Evolutionary conservation across 192 early-diverging fungal genomes (phyloP).

Genomic region (Phlyctochytrium planicorne): DNA sequence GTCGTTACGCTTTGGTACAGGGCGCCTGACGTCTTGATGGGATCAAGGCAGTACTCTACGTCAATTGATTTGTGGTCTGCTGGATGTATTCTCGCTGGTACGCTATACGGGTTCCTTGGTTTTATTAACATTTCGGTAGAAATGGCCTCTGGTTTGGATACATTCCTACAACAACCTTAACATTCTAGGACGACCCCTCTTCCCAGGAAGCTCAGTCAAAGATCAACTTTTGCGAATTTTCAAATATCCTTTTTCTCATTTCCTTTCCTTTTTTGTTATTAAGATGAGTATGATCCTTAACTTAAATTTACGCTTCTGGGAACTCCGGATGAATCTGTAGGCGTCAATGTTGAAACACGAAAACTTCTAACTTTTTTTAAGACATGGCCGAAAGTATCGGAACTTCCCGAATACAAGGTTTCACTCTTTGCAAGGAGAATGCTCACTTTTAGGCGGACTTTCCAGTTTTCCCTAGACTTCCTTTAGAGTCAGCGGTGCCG

Average conservation of each 20-base stretch:
- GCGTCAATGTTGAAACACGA: neutral
- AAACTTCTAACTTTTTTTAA: constrained; percentile 13
- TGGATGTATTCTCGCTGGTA: constrained; percentile 85
- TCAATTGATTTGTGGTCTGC: constrained; percentile 97
- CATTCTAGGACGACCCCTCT: constrained; percentile 74
- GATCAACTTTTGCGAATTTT: constrained; percentile 91
- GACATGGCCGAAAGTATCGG: constrained; percentile 81
- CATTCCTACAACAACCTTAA: neutral
- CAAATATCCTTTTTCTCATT: constrained; percentile 55
- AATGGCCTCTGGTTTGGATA: neutral
- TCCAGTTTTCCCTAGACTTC: constrained; percentile 67
- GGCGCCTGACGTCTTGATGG: constrained; percentile 90
- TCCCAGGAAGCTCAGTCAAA: constrained; percentile 82
- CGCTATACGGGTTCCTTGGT: neutral
- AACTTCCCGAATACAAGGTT: constrained; percentile 87
- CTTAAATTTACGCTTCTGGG: constrained; percentile 48
- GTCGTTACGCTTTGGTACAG: constrained; percentile 99
- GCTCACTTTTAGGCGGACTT: constrained; percentile 62
- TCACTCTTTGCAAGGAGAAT: constrained; percentile 28
- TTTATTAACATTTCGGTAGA: constrained; percentile 11
- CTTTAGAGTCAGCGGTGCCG: constrained; percentile 73
- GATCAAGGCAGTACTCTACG: constrained; percentile 87
- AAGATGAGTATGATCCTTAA: too few relatives aligned
- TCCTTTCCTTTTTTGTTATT: too few relatives aligned
- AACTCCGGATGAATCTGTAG: constrained; percentile 68